These are phyloP conservation scores for Fusarium guadeloupense DNA, from an alignment of 2,329 filamentous ascomycete species.

Conservation along the genomic window DNA sequence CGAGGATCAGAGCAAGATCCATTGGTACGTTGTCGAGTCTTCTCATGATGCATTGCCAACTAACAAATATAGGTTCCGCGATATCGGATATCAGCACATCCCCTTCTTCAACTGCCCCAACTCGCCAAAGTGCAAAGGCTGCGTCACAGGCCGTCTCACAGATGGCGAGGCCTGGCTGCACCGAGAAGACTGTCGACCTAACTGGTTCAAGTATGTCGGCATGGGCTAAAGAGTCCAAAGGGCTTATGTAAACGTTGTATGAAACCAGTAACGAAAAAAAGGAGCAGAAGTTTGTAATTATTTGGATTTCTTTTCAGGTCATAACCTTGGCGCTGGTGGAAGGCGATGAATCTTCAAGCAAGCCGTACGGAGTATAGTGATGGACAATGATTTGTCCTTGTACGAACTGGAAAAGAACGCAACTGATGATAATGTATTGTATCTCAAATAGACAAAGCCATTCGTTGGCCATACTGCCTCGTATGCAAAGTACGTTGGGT, in stretches of 20 bases:
- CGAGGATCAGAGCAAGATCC: conserved; percentile 88
- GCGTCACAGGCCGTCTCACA: conserved; percentile 85
- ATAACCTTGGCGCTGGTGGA: conserved; percentile 35
- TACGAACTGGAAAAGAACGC: conserved; percentile 20
- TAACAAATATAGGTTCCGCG: conserved; percentile 80
- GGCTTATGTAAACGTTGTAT: conserved; percentile 14
- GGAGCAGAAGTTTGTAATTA: no score
- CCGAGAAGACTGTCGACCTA: conserved; percentile 91
- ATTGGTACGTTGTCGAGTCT: conserved; percentile 73
- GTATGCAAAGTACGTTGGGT: not conserved
- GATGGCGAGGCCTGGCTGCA: conserved; percentile 87
- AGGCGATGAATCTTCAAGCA: conserved; percentile 12
- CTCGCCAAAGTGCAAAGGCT: conserved; percentile 90
- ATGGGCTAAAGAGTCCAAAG: conserved; percentile 65
- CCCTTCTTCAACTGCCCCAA: conserved; percentile 99
- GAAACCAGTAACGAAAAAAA: conserved; percentile 15
- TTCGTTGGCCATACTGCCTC: not conserved
- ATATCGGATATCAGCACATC: conserved; percentile 98
- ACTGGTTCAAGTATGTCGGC: conserved; percentile 96
- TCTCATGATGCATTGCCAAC: not conserved
- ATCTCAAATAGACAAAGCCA: conserved; percentile 8
- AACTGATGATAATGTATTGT: conserved; percentile 23
- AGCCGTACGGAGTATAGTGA: conserved; percentile 21
- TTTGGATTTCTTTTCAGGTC: conserved; percentile 16
- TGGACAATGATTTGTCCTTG: conserved; percentile 11